Evolutionary conservation across 2,329 filamentous ascomycete genomes (phyloP), one percentile per base, ranked within the genome.

Genomic region (Aspergillus ruber): DNA sequence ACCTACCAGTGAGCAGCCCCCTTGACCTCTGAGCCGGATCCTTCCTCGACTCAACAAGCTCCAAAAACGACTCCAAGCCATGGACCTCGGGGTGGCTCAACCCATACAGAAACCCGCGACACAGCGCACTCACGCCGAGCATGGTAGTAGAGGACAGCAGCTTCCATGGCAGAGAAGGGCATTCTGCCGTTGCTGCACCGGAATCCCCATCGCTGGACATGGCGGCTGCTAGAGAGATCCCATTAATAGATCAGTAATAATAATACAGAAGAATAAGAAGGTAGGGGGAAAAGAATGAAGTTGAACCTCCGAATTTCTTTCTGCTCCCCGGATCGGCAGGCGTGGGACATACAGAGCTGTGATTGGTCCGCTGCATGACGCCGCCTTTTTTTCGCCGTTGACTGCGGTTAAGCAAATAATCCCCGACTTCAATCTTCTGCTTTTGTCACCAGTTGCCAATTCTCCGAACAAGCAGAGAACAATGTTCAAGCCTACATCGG

Each of bases 401-500:
- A 29, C 25, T 29, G 25, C 25, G 25, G 25, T 29, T 29, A 29
- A 29, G 25, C 25, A 4, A 4, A 29, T 12, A 12, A 29, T 29
- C 10, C 25, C 25, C 25, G 25, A 29, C 25, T 29, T 29, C 25
- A 29, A 12, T 29, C 25, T 29, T 29, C 25, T 29, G 25, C 25
- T 12, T 29, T n/a, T 3, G n/a, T 3, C 8, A 4, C 33, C 33
- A 7, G 33, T 36, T 7, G 33, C 33, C 33, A 17, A 20, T 39
- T 12, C 36, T 12, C 15, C 10, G 15, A 21, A 20, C 33, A 20
- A 42, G 50, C 36, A 52, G 49, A 38, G 64, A 57, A 78, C 58
- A 54, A 95, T 95, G 90, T 91, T 95, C 75, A 86, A 85, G 73
- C 77, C 86, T 59, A 90, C 88, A 40, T 86, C 83, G 55, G 76